A percentile compares a stretch with the other conserved stretches of the same genome.
Evolutionary conservation across 2,329 filamentous ascomycete genomes (phyloP).

Genomic region (Aspergillus nomiae): DNA sequence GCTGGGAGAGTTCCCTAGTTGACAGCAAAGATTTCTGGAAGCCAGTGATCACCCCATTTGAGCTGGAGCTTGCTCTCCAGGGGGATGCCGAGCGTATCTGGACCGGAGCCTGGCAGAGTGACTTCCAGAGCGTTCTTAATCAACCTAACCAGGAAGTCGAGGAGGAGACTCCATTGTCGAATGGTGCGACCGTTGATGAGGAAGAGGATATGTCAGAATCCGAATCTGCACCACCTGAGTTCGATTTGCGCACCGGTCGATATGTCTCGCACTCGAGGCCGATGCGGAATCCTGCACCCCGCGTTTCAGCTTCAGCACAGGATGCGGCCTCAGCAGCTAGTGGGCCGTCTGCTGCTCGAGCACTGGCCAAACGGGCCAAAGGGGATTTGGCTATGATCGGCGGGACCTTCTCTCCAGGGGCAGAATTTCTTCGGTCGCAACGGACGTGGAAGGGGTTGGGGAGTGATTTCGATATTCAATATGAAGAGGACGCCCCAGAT

Average conservation of each 20-base stretch:
- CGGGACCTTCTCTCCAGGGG: constrained; percentile 85
- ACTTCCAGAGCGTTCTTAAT: constrained; percentile 71
- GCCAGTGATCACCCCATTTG: constrained; percentile 92
- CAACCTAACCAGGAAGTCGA: constrained; percentile 24
- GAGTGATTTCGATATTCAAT: constrained; percentile 71
- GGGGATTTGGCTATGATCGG: constrained; percentile 80
- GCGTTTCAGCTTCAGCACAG: constrained; percentile 28
- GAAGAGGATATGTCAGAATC: constrained; percentile 69
- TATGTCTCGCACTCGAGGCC: constrained; percentile 72
- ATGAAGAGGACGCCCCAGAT: constrained; percentile 53
- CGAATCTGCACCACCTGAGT: constrained; percentile 75
- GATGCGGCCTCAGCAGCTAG: constrained; percentile 25
- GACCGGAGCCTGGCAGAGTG: constrained; percentile 86
- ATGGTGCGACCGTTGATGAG: constrained; percentile 28
- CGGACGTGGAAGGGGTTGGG: constrained; percentile 91
- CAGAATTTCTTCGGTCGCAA: constrained; percentile 79
- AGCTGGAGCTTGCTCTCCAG: constrained; percentile 76
- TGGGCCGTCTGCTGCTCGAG: constrained; percentile 37
- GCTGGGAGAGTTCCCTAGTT: constrained; percentile 93
- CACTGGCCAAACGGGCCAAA: constrained; percentile 65
- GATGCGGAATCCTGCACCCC: constrained; percentile 42
- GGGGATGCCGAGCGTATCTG: constrained; percentile 76
- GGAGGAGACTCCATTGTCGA: constrained; percentile 23
- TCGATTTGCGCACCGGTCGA: constrained; percentile 84
- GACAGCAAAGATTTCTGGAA: constrained; percentile 87